These are phyloP conservation scores for Achlya hypogyna DNA, from an alignment of 352 stramenopile species.

Conservation along the genomic window DNA sequence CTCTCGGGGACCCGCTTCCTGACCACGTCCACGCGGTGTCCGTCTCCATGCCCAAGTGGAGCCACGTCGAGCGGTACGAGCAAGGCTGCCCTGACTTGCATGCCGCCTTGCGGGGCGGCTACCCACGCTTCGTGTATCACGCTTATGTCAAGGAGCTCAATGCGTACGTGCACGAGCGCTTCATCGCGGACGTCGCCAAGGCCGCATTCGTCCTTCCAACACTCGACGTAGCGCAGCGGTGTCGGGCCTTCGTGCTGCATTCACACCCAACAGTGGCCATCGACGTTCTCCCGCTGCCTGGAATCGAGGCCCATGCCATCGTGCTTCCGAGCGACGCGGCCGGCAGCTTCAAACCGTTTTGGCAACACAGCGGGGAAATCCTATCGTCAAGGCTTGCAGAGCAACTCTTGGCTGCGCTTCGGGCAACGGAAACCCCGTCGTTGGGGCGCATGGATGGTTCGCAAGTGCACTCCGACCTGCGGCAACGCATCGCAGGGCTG, in stretches of 20 bases:
- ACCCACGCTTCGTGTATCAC: conserved; percentile 91
- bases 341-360: conserved; percentile 87
- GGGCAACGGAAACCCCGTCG: background rate
- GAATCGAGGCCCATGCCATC: conserved; percentile 24
- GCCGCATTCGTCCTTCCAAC: conserved; percentile 3
- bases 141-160: conserved; percentile 70
- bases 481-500: conserved; percentile 40
- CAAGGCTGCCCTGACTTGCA: conserved; percentile 62
- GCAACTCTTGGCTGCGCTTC: conserved; percentile 40
- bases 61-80: conserved; percentile 87
- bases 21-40: conserved; percentile 61
- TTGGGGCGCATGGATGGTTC: conserved; percentile 23
- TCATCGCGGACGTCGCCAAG: conserved; percentile 23
- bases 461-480: conserved; percentile 30
- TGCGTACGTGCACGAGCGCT: conserved; percentile 27
- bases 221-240: conserved; percentile 33
- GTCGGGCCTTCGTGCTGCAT: conserved; percentile 54
- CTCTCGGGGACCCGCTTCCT: conserved; percentile 66
- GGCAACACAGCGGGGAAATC: conserved; percentile 92
- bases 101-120: conserved; percentile 73
- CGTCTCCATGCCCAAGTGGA: conserved; percentile 76
- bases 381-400: conserved; percentile 79
- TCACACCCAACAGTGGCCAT: conserved; percentile 18
- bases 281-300: conserved; percentile 25
- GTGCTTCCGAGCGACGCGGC: conserved; percentile 45